Percentiles rank a stretch among this genome's conserved stretches.
phyloP scores from a whole-genome alignment of 208 protist species.

The Trypanosoma theileri region DNA sequence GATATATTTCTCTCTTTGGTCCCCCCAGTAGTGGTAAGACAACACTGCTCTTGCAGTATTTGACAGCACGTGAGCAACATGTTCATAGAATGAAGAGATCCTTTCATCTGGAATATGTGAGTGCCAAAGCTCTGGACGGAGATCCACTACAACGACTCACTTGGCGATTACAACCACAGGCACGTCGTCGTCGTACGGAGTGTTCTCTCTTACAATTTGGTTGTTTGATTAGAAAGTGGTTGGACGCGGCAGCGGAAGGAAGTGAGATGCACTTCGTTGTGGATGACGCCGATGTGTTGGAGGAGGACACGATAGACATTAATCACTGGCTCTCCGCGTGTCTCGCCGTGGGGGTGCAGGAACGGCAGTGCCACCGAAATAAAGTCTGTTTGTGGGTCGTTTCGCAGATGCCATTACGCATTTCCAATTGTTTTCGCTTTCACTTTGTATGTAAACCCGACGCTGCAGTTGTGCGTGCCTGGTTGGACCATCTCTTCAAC shows the following conservation, averaged over 20 bases:
- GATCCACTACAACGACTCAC: slow-evolving; percentile 23
- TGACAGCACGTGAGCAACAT: slow-evolving; percentile 51
- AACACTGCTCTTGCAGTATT: slow-evolving; percentile 45
- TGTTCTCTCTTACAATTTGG: slow-evolving; percentile 60
- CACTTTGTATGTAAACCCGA: slow-evolving; percentile 65
- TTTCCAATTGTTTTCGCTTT: slow-evolving; percentile 75
- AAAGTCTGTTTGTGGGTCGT: slow-evolving; percentile 71
- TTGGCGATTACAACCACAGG: slow-evolving; percentile 20
- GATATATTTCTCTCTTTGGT: slow-evolving; percentile 70
- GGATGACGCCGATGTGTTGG: slow-evolving; percentile 75
- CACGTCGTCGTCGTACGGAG: slow-evolving; percentile 40
- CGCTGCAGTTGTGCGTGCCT: slow-evolving; percentile 34
- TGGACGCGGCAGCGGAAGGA: slow-evolving; percentile 35
- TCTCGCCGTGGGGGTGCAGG: slow-evolving; percentile 16
- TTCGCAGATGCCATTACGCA: slow-evolving; percentile 59
- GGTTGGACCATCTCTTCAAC: slow-evolving; percentile 41
- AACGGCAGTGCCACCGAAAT: neutral
- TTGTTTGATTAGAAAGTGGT: slow-evolving; percentile 49
- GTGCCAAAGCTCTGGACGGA: slow-evolving; percentile 22
- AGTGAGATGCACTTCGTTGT: slow-evolving; percentile 83
- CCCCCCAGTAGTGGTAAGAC: slow-evolving; percentile 84
- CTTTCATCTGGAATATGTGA: slow-evolving; percentile 48
- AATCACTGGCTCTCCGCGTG: slow-evolving; percentile 63
- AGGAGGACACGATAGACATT: slow-evolving; percentile 38
- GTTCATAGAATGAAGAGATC: slow-evolving; percentile 20